These are phyloP conservation scores for Syzygium malaccense DNA, from an alignment of 441 rosid species.

Conservation along the genomic window DNA sequence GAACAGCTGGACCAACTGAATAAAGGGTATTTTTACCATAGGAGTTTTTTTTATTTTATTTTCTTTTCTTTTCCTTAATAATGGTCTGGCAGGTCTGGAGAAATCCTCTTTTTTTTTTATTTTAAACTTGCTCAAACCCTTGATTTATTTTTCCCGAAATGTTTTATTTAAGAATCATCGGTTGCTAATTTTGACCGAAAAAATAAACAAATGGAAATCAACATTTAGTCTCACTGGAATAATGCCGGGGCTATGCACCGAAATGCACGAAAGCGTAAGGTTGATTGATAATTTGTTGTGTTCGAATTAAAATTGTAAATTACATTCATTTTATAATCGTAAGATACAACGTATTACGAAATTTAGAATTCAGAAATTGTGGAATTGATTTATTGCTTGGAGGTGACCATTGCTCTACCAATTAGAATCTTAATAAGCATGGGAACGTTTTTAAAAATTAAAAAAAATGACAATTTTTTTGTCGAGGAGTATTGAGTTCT, in stretches of 20 bases:
- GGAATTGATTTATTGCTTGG: not conserved
- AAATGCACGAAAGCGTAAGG: not conserved
- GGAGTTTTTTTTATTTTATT: not conserved
- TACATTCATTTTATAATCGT: not conserved
- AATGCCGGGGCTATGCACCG: fast-evolving
- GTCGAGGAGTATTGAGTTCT: not conserved
- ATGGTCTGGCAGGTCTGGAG: not conserved
- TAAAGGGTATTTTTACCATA: not conserved
- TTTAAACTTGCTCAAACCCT: not conserved
- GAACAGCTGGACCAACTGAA: not conserved
- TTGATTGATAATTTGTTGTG: fast-evolving
- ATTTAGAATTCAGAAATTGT: not conserved
- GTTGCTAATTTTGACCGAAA: not conserved
- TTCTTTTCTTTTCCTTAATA: not conserved
- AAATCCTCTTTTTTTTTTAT: not conserved
- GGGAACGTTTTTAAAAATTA: not conserved
- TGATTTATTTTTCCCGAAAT: not conserved
- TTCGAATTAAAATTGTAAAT: not conserved
- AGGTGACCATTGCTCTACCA: not conserved
- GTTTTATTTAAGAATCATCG: not conserved
- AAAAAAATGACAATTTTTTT: not conserved
- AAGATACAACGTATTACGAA: not conserved
- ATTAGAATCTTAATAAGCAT: not conserved
- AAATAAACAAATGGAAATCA: not conserved
- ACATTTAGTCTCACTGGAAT: not conserved